Evolutionary conservation across 2,329 filamentous ascomycete species (phyloP).

Genomic region (Fusarium heterosporum): DNA sequence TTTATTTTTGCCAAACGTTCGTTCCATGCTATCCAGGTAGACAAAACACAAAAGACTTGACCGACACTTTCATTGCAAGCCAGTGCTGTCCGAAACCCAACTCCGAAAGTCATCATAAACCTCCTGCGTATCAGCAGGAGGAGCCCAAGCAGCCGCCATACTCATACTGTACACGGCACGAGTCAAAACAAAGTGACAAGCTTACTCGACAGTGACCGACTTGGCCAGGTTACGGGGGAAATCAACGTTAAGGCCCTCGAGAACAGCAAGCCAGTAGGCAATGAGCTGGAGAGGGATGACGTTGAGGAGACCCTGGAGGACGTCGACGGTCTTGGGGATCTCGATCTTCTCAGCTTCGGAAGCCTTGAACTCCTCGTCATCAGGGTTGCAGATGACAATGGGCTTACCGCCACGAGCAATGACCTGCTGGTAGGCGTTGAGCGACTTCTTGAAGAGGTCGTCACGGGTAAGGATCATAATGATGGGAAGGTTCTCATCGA

Average conservation of each 20-base stretch:
- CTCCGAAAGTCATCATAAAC: constrained; percentile 47
- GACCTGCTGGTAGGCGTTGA: constrained; percentile 99
- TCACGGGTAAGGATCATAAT: constrained; percentile 99
- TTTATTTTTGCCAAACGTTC: constrained; percentile 40
- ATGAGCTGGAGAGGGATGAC: constrained; percentile 98
- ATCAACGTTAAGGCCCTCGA: constrained; percentile 95
- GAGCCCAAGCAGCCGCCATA: constrained; percentile 30
- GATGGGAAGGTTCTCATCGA: constrained; percentile 98
- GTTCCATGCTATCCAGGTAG: constrained; percentile 43
- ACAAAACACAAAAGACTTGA: constrained; percentile 40
- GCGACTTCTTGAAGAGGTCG: constrained; percentile 96
- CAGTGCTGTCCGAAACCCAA: constrained; percentile 47
- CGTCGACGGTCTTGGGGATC: constrained; percentile 94
- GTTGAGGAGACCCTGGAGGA: constrained; percentile 95
- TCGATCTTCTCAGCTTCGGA: constrained; percentile 96
- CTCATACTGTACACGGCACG: constrained; percentile 40
- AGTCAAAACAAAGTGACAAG: constrained; percentile 29
- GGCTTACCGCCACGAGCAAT: constrained; percentile 95
- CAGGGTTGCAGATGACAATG: constrained; percentile 97
- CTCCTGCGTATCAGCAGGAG: constrained; percentile 36
- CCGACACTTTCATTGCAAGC: constrained; percentile 40
- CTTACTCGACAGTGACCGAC: constrained; percentile 97
- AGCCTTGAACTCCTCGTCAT: constrained; percentile 87
- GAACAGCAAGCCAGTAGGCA: constrained; percentile 98
- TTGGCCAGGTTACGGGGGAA: constrained; percentile 99